phyloP scores from a whole-genome alignment of 805 yeast species.

The Wickerhamomyces alni region DNA sequence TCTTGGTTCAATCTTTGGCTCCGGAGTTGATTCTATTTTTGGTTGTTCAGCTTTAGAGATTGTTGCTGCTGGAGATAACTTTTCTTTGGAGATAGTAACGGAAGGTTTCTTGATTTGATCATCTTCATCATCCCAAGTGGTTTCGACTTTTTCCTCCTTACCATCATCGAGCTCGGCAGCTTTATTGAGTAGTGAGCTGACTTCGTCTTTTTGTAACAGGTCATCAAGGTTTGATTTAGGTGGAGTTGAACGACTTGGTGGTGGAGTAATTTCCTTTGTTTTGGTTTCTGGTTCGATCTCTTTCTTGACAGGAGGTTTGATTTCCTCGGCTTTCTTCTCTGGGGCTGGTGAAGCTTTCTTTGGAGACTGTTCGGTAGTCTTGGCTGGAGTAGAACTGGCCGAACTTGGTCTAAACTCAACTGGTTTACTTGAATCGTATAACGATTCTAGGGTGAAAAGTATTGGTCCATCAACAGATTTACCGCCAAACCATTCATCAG shows the following conservation, averaged over 20 bases:
- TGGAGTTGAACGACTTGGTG: slow-evolving; percentile 26
- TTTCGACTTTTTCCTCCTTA: slow-evolving; percentile 17
- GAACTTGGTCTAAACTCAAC: slow-evolving; percentile 28
- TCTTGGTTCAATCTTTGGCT: slow-evolving; percentile 8
- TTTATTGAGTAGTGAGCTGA: slow-evolving; percentile 40
- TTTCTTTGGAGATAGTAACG: slow-evolving; percentile 6
- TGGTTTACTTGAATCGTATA: slow-evolving; percentile 73
- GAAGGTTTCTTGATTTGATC: slow-evolving; percentile 14
- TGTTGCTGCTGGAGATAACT: slow-evolving; percentile 1
- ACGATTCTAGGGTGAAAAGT: slow-evolving; percentile 63
- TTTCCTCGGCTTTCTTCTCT: slow-evolving; percentile 3
- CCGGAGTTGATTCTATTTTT: slow-evolving; percentile 11
- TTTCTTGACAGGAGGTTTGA: slow-evolving; percentile 3
- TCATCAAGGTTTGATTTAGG: slow-evolving; percentile 42
- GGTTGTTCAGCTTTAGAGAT: too few species aligned
- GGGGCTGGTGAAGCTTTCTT: too few species aligned
- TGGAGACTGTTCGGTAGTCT: slow-evolving; percentile 2
- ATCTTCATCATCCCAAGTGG: slow-evolving; percentile 32
- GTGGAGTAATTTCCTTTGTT: slow-evolving; percentile 14
- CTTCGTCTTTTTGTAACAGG: slow-evolving; percentile 41
- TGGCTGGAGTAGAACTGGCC: slow-evolving; percentile 27
- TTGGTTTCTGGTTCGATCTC: too few species aligned
- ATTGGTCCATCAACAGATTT: slow-evolving; percentile 79
- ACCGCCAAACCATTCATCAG: slow-evolving; percentile 77
- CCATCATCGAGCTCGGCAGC: slow-evolving; percentile 38